Percentiles rank a stretch among this genome's conserved stretches.
These are phyloP conservation scores for Diplosphaera chodatii DNA, from an alignment of 139 green algal genomes.

Conservation along the genomic window DNA sequence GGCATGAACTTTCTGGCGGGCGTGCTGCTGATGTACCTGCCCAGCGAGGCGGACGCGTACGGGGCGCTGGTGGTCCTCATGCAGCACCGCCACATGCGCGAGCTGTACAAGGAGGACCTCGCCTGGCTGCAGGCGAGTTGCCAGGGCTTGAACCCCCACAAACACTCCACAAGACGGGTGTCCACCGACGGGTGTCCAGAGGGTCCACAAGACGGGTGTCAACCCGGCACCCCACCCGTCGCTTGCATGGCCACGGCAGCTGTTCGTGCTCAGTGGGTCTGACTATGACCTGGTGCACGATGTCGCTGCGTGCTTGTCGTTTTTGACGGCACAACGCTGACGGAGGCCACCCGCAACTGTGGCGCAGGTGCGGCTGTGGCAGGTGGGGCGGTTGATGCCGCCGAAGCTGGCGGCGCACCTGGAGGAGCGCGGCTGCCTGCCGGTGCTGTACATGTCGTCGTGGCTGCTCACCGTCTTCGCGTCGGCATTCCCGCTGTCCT, in stretches of 20 bases:
- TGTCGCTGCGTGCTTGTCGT: too few relatives aligned
- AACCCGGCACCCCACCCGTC: too few relatives aligned
- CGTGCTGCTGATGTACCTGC: slow-evolving; percentile 62
- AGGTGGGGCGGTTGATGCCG: slow-evolving; percentile 59
- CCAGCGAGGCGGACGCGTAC: slow-evolving; percentile 57
- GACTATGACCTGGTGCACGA: too few relatives aligned
- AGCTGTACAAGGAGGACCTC: slow-evolving; percentile 63
- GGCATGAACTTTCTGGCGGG: slow-evolving; percentile 80
- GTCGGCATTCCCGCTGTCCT: slow-evolving; percentile 67
- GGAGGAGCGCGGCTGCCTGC: slow-evolving; percentile 48
- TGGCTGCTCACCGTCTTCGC: slow-evolving; percentile 79
- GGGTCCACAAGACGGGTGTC: too few relatives aligned
- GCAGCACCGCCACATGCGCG: slow-evolving; percentile 52
- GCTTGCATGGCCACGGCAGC: too few relatives aligned
- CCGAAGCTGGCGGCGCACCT: slow-evolving; percentile 47
- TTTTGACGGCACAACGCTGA: not conserved
- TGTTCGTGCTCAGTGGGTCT: too few relatives aligned
- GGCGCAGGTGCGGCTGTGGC: slow-evolving; percentile 64
- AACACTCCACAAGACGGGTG: too few relatives aligned
- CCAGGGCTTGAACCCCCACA: too few relatives aligned
- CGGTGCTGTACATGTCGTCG: slow-evolving; percentile 65
- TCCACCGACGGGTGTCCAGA: too few relatives aligned
- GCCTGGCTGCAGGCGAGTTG: slow-evolving; percentile 47
- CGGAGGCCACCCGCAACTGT: not conserved
- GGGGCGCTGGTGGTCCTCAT: slow-evolving; percentile 66